These are phyloP conservation scores for Lasiodiplodia sp. DNA, from an alignment of 2,329 filamentous ascomycete species.

Conservation along the genomic window DNA sequence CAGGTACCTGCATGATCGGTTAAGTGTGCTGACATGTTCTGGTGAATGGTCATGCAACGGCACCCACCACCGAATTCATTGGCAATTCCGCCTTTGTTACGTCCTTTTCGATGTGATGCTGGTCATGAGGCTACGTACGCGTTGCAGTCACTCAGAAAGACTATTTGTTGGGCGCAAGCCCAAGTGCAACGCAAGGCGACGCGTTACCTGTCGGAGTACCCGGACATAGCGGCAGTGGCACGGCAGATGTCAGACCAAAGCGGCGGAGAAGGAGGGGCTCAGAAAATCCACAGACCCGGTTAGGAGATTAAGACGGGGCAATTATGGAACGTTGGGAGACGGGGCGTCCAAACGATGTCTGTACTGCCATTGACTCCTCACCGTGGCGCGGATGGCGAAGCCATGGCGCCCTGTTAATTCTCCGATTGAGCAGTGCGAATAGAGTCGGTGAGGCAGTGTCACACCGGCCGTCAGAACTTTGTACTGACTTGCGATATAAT, in stretches of 20 bases:
- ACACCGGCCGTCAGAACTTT: conserved; percentile 25
- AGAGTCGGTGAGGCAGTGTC: conserved; percentile 22
- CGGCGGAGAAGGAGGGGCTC: conserved; percentile 8
- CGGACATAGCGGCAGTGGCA: conserved; percentile 6
- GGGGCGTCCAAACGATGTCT: conserved; percentile 18
- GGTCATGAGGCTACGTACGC: conserved; percentile 2
- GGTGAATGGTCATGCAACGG: neutral
- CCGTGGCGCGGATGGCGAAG: conserved; percentile 9
- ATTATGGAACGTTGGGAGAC: conserved; percentile 6
- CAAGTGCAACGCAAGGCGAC: neutral
- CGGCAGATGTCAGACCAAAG: conserved; percentile 28
- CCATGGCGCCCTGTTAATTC: conserved; percentile 23
- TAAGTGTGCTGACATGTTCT: conserved; percentile 35
- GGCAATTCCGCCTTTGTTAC: neutral
- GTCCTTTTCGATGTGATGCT: neutral
- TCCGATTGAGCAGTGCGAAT: conserved; percentile 20
- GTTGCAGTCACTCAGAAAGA: conserved; percentile 1
- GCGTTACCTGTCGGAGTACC: neutral
- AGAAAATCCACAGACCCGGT: conserved; percentile 22
- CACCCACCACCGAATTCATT: neutral
- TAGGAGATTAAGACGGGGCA: conserved; percentile 12
- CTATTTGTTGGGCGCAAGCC: conserved; percentile 25
- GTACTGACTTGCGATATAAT: neutral
- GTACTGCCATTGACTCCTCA: neutral
- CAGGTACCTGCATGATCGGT: conserved; percentile 59